Evolutionary conservation across 768 basidiomycete species (phyloP), one percentile per base, ranked within the genome.

Genomic region (Rhodocollybia butyracea): DNA sequence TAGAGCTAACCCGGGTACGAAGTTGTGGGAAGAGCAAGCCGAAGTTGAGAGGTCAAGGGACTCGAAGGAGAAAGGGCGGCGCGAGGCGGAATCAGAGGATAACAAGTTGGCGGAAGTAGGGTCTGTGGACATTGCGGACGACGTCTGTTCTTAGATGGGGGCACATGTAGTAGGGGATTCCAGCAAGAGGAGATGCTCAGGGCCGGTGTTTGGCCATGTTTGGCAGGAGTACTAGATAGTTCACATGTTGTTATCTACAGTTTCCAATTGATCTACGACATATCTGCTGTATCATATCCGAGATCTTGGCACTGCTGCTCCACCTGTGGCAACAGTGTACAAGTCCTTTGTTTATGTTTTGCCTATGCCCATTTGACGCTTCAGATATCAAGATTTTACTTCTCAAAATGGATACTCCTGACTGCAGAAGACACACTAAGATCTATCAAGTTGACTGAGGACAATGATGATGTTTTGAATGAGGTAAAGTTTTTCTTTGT

Each of bases 381-480:
- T 38, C 10, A n/a, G 4, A 21, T 19, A 12, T 12, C 59, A 68
- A 74, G 75, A 64, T 66, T 67, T 83, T 74, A 59, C 77, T 63
- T 47, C 81, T 81, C 59, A 68, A 70, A 57, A 64, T 86, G 63
- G 73, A 74, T 31, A 68, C 69, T 0, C 67, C 67, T 1, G 61
- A 71, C 69, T 0, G 61, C 64, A 11, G 72, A 75, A 32, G 84
- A 91, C 62, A 84, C 83, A 2, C 55, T 72, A 24, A 38, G 65
- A 17, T 63, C 58, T 1, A 60, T 88, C n/a, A 71, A 78, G 3
- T 56, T 89, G 8, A 77, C 78, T 10, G 72, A 74, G 34, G 70
- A 76, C 24, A 76, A 80, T 0, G 79, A 79, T 3, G 87, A 91
- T 55, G 69, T 78, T 8, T 54, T 89, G 57, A 89, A 91, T 63